Percentiles rank a stretch among this genome's conserved stretches.
These are phyloP conservation scores for Sporothrix variecibatus DNA, from an alignment of 2,329 filamentous ascomycete species.

Conservation along the genomic window DNA sequence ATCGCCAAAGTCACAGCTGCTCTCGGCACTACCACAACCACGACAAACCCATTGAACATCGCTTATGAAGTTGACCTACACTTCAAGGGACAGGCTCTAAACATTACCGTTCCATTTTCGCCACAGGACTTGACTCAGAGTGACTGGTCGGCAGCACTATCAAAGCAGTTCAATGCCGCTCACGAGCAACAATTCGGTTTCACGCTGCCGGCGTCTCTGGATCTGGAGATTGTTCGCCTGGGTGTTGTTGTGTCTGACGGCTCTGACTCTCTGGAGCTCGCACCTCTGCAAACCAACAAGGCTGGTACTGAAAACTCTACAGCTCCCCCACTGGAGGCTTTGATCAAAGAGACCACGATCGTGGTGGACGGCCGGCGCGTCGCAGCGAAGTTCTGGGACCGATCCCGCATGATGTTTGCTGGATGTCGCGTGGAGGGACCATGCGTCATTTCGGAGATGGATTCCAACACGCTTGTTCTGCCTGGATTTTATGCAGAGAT, in stretches of 20 bases:
- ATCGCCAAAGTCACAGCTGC: too few species aligned
- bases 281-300: too few species aligned
- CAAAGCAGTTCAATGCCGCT: constrained; percentile 42
- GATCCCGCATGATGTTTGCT: constrained; percentile 43
- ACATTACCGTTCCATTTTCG: constrained; percentile 40
- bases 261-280: constrained; percentile 35
- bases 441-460: constrained; percentile 52
- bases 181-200: constrained; percentile 51
- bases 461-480: constrained; percentile 53
- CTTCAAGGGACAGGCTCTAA: constrained; percentile 50
- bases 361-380: constrained; percentile 44
- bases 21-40: too few species aligned
- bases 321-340: too few species aligned
- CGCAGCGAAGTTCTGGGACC: constrained; percentile 48
- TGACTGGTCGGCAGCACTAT: neutral
- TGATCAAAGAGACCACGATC: constrained; percentile 34
- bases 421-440: constrained; percentile 47
- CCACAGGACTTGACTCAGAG: too few species aligned
- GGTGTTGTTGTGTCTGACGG: constrained; percentile 47
- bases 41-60: too few species aligned
- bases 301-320: too few species aligned
- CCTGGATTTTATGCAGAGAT: constrained; percentile 50
- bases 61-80: constrained; percentile 47
- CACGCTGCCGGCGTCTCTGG: constrained; percentile 42
- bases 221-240: constrained; percentile 52